These are phyloP conservation scores for Dalbergia cochinchinensis DNA, from an alignment of 306 rosid species.

Conservation along the genomic window DNA sequence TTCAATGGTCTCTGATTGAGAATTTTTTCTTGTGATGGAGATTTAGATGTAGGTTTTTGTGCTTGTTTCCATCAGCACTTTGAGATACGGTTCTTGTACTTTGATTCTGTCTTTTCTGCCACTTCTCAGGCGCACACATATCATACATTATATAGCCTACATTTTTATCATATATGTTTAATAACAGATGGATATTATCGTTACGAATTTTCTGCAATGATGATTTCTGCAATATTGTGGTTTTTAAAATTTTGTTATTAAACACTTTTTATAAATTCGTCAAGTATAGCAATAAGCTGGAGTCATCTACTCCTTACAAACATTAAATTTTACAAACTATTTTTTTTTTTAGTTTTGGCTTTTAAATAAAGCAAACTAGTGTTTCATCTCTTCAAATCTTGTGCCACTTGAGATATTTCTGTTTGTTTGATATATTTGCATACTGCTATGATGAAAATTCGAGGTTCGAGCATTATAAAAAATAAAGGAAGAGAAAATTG, in stretches of 20 bases:
- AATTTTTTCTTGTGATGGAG: constrained; percentile 19
- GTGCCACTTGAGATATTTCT: too few species aligned
- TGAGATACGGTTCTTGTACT: constrained; percentile 38
- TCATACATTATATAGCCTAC: neutral
- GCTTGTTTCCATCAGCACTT: constrained; percentile 23
- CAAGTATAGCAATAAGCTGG: too few species aligned
- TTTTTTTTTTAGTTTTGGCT: too few species aligned
- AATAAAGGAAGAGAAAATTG: too few species aligned
- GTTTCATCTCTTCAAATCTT: too few species aligned
- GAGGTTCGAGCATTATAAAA: too few species aligned
- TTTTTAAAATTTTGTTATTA: neutral
- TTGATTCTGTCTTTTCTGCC: constrained; percentile 14
- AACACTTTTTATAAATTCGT: neutral
- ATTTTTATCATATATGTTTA: neutral
- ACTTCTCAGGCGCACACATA: neutral
- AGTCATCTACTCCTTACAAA: too few species aligned
- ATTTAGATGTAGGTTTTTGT: constrained; percentile 20
- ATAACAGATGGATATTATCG: neutral
- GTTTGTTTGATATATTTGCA: too few species aligned
- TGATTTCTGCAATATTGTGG: too few species aligned
- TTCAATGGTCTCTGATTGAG: constrained; percentile 30
- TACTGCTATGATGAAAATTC: too few species aligned
- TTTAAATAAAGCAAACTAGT: too few species aligned
- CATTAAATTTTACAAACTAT: too few species aligned
- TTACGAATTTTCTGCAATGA: neutral